Evolutionary conservation across 1,284 basidiomycete species (phyloP).

Genomic region (Papiliotrema fonsecae): DNA sequence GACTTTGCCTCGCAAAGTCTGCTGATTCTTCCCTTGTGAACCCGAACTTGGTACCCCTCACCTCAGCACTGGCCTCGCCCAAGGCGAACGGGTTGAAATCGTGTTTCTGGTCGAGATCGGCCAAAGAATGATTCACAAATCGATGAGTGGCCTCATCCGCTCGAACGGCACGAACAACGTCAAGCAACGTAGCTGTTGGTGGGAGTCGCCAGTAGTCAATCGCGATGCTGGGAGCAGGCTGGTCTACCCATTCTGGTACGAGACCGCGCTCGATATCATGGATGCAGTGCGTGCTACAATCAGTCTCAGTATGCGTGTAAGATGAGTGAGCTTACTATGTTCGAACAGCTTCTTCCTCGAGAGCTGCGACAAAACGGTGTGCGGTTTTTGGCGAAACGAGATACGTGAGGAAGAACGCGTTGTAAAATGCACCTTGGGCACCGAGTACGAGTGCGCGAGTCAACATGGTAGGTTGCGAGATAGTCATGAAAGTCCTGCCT

Average conservation of each 20-base stretch:
- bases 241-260: slow-evolving; percentile 73
- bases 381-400: slow-evolving; percentile 74
- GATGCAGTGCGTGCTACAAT: slow-evolving; percentile 68
- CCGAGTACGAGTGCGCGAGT: slow-evolving; percentile 77
- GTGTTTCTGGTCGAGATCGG: slow-evolving; percentile 66
- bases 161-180: slow-evolving; percentile 83
- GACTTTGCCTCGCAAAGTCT: slow-evolving; percentile 42
- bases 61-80: slow-evolving; percentile 76
- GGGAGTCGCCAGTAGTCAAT: slow-evolving; percentile 86
- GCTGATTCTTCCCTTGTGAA: slow-evolving; percentile 72
- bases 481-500: slow-evolving; percentile 77
- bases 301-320: neutral
- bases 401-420: slow-evolving; percentile 82
- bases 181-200: slow-evolving; percentile 68
- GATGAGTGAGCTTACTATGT: slow-evolving; percentile 61
- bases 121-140: slow-evolving; percentile 88
- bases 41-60: slow-evolving; percentile 68
- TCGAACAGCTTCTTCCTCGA: slow-evolving; percentile 91
- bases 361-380: slow-evolving; percentile 90
- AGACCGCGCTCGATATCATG: slow-evolving; percentile 76
- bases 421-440: slow-evolving; percentile 84
- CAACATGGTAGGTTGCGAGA: slow-evolving; percentile 68
- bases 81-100: slow-evolving; percentile 91
- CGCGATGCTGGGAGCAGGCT: slow-evolving; percentile 79
- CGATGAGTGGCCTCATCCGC: slow-evolving; percentile 91